Evolutionary conservation across 495 filamentous ascomycete genomes (phyloP).

Genomic region (Tuber brumale): DNA sequence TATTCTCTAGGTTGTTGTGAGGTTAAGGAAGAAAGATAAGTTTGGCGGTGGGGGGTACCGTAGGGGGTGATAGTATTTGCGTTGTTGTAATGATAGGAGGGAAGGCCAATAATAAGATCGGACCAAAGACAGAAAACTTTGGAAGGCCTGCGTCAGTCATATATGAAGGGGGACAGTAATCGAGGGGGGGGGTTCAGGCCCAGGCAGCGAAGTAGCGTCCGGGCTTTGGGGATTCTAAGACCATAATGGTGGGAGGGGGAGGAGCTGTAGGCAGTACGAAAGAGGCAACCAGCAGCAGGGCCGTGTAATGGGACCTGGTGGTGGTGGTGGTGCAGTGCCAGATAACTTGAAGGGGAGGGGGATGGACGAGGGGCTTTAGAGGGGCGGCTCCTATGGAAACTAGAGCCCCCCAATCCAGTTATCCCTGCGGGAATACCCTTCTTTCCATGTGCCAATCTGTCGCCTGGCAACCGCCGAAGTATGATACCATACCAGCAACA

Average conservation of each 20-base stretch:
- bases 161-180: neutral
- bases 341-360: neutral
- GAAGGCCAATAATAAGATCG: neutral
- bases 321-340: neutral
- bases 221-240: neutral
- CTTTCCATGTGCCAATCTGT: neutral
- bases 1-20: neutral
- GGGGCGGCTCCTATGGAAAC: neutral
- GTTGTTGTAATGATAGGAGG: neutral
- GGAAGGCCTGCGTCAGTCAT: too few species aligned
- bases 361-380: neutral
- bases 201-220: neutral
- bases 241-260: constrained; percentile 1
- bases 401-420: neutral
- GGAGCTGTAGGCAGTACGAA: neutral
- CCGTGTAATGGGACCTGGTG: neutral
- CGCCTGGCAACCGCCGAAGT: neutral
- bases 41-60: neutral
- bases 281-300: neutral
- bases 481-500: too few species aligned
- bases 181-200: neutral
- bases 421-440: neutral
- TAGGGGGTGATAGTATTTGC: neutral
- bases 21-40: neutral
- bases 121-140: neutral